Conservation (phyloP, 129 eudicot genomes). For the Artemisia tridentata region DNA sequence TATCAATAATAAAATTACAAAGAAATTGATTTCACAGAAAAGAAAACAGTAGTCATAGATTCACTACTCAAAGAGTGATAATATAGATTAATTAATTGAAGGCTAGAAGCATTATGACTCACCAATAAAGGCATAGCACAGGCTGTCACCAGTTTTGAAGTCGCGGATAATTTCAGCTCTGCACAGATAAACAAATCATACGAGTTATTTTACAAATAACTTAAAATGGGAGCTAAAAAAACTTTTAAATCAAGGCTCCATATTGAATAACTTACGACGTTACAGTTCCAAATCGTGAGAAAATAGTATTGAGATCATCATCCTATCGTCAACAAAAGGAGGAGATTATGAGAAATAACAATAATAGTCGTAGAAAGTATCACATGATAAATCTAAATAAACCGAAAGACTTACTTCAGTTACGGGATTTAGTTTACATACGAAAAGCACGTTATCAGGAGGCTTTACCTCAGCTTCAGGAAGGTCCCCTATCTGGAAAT, state of each 20-base stretch:
- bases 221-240: constrained; percentile 3
- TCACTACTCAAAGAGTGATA: background rate
- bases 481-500: constrained; percentile 85
- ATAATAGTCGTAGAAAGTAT: constrained; percentile 12
- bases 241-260: background rate
- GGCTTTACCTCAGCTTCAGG: constrained; percentile 97
- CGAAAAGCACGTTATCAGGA: constrained; percentile 95
- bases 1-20: background rate
- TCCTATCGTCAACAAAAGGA: constrained; percentile 44
- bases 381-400: background rate
- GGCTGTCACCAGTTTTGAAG: constrained; percentile 87
- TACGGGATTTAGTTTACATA: constrained; percentile 93
- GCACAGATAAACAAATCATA: constrained; percentile 25
- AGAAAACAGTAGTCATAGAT: background rate
- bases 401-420: constrained; percentile 68
- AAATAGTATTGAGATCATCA: constrained; percentile 86
- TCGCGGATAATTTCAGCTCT: constrained; percentile 96
- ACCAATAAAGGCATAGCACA: constrained; percentile 98
- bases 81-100: background rate
- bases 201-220: constrained; percentile 21
- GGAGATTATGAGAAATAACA: constrained; percentile 1
- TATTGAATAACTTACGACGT: constrained; percentile 62
- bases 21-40: background rate
- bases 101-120: constrained; percentile 25
- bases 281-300: constrained; percentile 91